Conservation (phyloP, 129 eudicot species). For the Saposhnikovia divaricata region DNA sequence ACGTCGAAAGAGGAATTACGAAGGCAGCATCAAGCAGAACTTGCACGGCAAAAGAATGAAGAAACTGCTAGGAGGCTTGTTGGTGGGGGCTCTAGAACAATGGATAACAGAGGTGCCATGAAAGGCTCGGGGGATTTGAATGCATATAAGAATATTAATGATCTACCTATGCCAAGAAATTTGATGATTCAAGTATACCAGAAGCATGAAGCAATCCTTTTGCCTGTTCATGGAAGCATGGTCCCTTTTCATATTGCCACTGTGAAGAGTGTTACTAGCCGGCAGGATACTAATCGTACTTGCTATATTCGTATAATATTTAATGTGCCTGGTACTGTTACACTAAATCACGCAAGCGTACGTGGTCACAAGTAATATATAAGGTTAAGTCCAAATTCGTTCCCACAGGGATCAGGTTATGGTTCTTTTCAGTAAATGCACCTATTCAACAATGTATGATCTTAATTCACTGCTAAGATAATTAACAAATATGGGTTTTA, state of each 20-base stretch:
- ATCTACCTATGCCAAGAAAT: constrained; percentile 45
- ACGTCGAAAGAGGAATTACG: constrained; percentile 39
- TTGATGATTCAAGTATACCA: constrained; percentile 49
- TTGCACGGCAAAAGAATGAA: constrained; percentile 55
- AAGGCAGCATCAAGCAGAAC: constrained; percentile 50
- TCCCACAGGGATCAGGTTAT: too few species aligned
- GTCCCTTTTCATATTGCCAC: constrained; percentile 46
- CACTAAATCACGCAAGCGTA: too few species aligned
- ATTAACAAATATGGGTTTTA: too few species aligned
- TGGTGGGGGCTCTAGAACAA: constrained; percentile 33
- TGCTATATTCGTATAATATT: constrained; percentile 40
- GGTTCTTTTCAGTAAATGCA: too few species aligned
- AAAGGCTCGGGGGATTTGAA: constrained; percentile 33
- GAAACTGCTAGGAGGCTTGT: constrained; percentile 54
- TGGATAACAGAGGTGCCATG: constrained; percentile 27
- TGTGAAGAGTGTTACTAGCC: constrained; percentile 45
- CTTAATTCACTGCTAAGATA: too few species aligned
- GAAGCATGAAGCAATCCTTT: constrained; percentile 41
- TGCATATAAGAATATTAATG: constrained; percentile 46
- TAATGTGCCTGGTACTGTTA: constrained; percentile 49
- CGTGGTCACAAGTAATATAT: too few species aligned
- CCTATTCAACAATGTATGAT: too few species aligned
- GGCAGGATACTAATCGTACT: constrained; percentile 41
- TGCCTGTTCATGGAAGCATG: constrained; percentile 52
- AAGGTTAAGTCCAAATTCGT: too few species aligned